Base-by-base conservation (phyloP, 1,284 basidiomycete genomes). In the Hypsizygus ulmarius region DNA sequence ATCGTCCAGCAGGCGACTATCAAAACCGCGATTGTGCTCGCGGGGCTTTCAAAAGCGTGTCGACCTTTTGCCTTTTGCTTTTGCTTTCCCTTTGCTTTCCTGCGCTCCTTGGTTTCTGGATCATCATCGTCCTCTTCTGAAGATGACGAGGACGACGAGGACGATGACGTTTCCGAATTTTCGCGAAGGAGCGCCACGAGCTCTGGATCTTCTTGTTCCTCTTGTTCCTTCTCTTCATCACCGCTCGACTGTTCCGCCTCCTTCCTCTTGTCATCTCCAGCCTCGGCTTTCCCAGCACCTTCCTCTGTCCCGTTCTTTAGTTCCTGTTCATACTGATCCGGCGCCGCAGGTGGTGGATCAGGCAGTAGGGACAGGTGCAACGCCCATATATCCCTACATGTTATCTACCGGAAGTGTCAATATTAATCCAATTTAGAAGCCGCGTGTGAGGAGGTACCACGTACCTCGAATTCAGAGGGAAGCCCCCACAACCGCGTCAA, bases 371-470 rank as follows among this genome's bases (percentile, higher is more conserved):
- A 72, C 1, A 95, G 72, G 64, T 93, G 79, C 15, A 93, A 71
- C 1, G 82, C 74, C 91, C 93, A 94, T 19, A 92, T 57, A 59
- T 95, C 92, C 53, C 84, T 77, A 57, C 89, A 92, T 37, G 92
- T 70, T 27, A 77, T 69, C 91, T 93, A 49, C 19, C 25, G n/a
- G 36, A 53, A 27, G 35, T 51, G 6, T 46, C 44, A 35, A 15
- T 47, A 12, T 52, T 25, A 51, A 41, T 43, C 37, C 35, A 39
- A 45, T n/a, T n/a, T n/a, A n/a, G 19, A 18, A 36, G 36, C 18
- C 44, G 10, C n/a, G 19, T n/a, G 45, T 10, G 29, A 32, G 21
- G 29, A 30, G 15, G 35, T 19, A 33, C 28, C 21, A 62, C 74
- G 42, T 45, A 90, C 92, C 78, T 94, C 92, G 53, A 90, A 88